A percentile compares a stretch with the other conserved stretches of the same genome.
Conservation (phyloP, 495 filamentous ascomycete species). For the Ramalina peruviana region DNA sequence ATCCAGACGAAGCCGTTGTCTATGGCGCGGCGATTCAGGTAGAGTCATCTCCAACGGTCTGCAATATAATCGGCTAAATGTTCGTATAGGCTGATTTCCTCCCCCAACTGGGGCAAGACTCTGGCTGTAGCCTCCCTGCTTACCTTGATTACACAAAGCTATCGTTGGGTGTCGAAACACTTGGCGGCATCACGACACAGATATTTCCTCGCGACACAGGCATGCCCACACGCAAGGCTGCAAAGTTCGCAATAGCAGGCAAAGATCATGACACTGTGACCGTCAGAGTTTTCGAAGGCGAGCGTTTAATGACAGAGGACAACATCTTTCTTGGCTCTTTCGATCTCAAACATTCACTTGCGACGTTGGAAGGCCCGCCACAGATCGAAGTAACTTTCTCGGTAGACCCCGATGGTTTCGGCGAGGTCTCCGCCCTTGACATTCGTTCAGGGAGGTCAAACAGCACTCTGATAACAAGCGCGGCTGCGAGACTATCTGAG, state of each 20-base stretch:
- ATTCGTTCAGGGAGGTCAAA: conserved; percentile 95
- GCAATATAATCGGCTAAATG: conserved; percentile 60
- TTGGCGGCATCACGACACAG: conserved; percentile 96
- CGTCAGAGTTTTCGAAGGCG: conserved; percentile 95
- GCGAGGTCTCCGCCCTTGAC: conserved; percentile 87
- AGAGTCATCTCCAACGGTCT: conserved; percentile 81
- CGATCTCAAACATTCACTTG: conserved; percentile 86
- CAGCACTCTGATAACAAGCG: conserved; percentile 95
- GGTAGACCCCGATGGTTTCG: conserved; percentile 91
- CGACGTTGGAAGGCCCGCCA: conserved; percentile 86
- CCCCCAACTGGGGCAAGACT: conserved; percentile 27
- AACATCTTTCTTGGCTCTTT: conserved; percentile 97
- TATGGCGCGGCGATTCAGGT: conserved; percentile 95
- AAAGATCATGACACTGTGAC: conserved; percentile 96
- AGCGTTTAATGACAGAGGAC: conserved; percentile 89
- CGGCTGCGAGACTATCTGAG: conserved; percentile 87
- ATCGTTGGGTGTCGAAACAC: conserved; percentile 86
- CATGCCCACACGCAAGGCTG: conserved; percentile 89
- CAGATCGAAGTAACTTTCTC: conserved; percentile 98
- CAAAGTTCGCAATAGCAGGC: conserved; percentile 94
- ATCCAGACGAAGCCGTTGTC: conserved; percentile 96
- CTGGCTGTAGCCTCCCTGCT: too few relatives aligned
- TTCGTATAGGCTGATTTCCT: conserved; percentile 97
- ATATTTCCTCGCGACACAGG: conserved; percentile 89
- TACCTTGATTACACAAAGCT: too few relatives aligned